Evolutionary conservation across 1,284 basidiomycete genomes (phyloP).

Genomic region (Puccinia polysora): DNA sequence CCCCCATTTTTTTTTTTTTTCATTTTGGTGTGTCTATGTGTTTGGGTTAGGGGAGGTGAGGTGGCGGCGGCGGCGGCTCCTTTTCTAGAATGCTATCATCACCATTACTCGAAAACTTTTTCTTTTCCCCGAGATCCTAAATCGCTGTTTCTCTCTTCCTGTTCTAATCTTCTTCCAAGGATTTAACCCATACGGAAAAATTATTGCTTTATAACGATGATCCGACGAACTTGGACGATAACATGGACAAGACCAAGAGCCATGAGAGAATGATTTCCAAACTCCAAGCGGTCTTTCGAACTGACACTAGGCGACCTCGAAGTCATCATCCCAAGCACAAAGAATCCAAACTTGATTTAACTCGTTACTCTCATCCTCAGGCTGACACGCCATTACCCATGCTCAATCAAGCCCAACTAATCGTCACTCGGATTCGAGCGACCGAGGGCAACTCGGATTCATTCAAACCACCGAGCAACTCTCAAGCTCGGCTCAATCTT

Average conservation of each 20-base stretch:
- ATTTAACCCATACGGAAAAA: not conserved
- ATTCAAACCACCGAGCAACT: not conserved
- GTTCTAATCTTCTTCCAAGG: not conserved
- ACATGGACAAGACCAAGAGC: not conserved
- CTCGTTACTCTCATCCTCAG: conserved; percentile 12
- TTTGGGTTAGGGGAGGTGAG: too few species aligned
- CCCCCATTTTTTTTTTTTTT: not conserved
- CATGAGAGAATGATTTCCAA: conserved; percentile 6
- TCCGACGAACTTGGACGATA: not conserved
- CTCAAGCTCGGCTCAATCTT: conserved; percentile 10
- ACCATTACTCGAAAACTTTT: not conserved
- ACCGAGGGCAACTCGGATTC: not conserved
- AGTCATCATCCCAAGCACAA: conserved; percentile 1
- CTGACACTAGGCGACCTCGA: conserved; percentile 9
- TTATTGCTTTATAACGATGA: not conserved
- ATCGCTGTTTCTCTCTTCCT: not conserved
- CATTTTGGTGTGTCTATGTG: not conserved
- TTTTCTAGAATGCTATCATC: too few species aligned
- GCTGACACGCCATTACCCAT: not conserved
- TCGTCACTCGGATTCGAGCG: conserved; percentile 12
- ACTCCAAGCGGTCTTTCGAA: conserved; percentile 8
- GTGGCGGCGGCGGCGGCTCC: too few species aligned
- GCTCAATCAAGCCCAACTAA: conserved; percentile 1
- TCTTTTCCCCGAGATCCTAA: too few species aligned
- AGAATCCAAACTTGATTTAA: conserved; percentile 1